Conservation (phyloP, 2,329 filamentous ascomycete genomes). For the Microcyclospora pomicola region DNA sequence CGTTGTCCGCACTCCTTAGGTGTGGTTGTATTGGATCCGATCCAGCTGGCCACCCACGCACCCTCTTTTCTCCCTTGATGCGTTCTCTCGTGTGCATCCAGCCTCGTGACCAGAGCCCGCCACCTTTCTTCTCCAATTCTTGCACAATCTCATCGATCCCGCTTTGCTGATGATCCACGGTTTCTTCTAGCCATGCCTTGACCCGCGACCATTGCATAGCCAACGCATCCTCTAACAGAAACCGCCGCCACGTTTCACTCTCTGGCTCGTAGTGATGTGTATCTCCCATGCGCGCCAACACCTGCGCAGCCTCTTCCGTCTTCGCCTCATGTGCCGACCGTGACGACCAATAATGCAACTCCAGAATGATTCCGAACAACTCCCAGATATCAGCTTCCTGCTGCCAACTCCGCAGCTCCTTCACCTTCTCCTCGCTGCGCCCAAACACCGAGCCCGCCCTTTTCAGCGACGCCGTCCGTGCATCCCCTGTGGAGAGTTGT, state of each 20-base stretch:
- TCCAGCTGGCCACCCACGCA: slow-evolving; percentile 39
- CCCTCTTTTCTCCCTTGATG: slow-evolving; percentile 78
- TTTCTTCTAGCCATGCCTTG: slow-evolving; percentile 74
- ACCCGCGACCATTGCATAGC: slow-evolving; percentile 69
- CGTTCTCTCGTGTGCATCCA: slow-evolving; percentile 85
- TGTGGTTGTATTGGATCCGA: slow-evolving; percentile 40
- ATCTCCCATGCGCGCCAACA: slow-evolving; percentile 19
- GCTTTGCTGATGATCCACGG: slow-evolving; percentile 51
- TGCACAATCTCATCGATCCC: slow-evolving; percentile 64
- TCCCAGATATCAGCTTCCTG: slow-evolving; percentile 87
- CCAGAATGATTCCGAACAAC: slow-evolving; percentile 58
- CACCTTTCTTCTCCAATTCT: slow-evolving; percentile 51
- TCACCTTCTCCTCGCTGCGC: slow-evolving; percentile 25
- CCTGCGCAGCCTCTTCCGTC: slow-evolving; percentile 19
- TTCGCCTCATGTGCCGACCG: slow-evolving; percentile 9
- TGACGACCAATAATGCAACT: slow-evolving; percentile 42
- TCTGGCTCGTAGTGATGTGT: slow-evolving; percentile 43
- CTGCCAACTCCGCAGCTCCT: slow-evolving; percentile 53
- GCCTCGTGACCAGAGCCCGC: slow-evolving; percentile 68
- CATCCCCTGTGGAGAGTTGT: slow-evolving; percentile 11
- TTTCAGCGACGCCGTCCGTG: slow-evolving; percentile 17
- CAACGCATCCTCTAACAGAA: slow-evolving; percentile 56
- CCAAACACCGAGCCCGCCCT: slow-evolving; percentile 13
- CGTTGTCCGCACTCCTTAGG: slow-evolving; percentile 33
- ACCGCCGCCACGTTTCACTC: slow-evolving; percentile 55